Percentiles rank a stretch among this genome's conserved stretches.
These are phyloP conservation scores for Eragrostis curvula DNA, from an alignment of 176 grass and related monocot genomes.

Conservation along the genomic window DNA sequence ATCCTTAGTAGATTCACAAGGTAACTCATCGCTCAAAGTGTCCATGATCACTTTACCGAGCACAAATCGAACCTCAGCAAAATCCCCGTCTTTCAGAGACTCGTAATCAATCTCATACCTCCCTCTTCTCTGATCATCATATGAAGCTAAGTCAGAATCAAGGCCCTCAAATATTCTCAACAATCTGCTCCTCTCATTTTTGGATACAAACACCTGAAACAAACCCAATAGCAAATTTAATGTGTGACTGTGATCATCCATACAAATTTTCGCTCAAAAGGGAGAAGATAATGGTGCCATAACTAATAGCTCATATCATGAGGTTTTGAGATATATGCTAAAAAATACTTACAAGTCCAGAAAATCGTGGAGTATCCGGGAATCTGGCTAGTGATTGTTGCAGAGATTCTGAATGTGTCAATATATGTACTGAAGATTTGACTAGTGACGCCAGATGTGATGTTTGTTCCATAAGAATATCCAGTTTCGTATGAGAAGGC, in stretches of 20 bases:
- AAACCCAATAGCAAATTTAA: conserved; percentile 26
- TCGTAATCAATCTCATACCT: conserved; percentile 61
- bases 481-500: conserved; percentile 42
- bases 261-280: background rate
- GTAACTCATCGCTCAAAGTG: conserved; percentile 43
- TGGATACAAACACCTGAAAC: conserved; percentile 64
- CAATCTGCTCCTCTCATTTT: conserved; percentile 47
- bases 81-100: conserved; percentile 61
- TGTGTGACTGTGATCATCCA: background rate
- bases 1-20: conserved; percentile 21
- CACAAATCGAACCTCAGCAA: conserved; percentile 65
- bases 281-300: background rate
- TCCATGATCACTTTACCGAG: conserved; percentile 83
- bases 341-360: conserved; percentile 64
- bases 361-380: conserved; percentile 45
- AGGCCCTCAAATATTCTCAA: conserved; percentile 56
- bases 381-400: conserved; percentile 60
- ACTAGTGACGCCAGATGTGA: conserved; percentile 63
- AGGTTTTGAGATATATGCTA: background rate
- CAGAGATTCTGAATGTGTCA: conserved; percentile 64
- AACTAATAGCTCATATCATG: background rate
- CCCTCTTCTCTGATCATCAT: conserved; percentile 45
- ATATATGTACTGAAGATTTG: conserved; percentile 58
- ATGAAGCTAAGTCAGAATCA: conserved; percentile 44
- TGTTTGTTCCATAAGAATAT: conserved; percentile 61